Base-by-base conservation (phyloP, 2,329 filamentous ascomycete genomes). In the Colletotrichum sp. region DNA sequence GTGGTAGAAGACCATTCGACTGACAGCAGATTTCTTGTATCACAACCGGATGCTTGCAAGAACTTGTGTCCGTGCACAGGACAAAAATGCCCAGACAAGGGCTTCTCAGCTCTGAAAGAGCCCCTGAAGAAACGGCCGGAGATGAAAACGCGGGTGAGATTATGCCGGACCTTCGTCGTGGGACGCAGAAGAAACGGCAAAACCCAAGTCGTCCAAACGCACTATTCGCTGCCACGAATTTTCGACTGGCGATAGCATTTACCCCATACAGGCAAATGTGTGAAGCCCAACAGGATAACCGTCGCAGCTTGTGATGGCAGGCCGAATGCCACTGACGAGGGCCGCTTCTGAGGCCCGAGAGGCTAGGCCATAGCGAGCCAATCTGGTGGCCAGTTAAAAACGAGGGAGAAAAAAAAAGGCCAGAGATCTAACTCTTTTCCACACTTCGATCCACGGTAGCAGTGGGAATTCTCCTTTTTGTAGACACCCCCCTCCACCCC, bases 361-460 rank as follows among this genome's bases (percentile, higher is more conserved):
- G 61, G 60, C 72, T 36, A 52, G 48, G 55, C 68, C 67, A 72
- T 67, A 30, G 68, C 36, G 36, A 61, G 61, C 36, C 21, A 63
- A 16, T 8, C 28, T 16, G 26, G 36, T 16, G 61, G 55, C 72
- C 72, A 75, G 61, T 75, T 26, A 75, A 18, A 66, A 38, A 12
- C n/a, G 38, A 72, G 57, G 55, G 38, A 52, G 34, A 64, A 28
- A 21, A 36, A 63, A 61, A 58, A 64, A 36, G 64, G 69, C 55
- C 68, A 75, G 26, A 74, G 72, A 75, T 75, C 72, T 75, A 34
- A 66, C 34, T 72, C 61, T 72, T 72, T 67, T 52, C 72, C 72
- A 72, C 61, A 75, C 72, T 69, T 72, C 72, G 72, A 75, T 75
- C 72, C 72, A 75, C 55, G 72, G 72, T 75, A 66, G 72, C 72